A percentile compares a stretch with the other conserved stretches of the same genome.
Evolutionary conservation across 495 filamentous ascomycete genomes (phyloP).

Genomic region (Xylaria acuta): DNA sequence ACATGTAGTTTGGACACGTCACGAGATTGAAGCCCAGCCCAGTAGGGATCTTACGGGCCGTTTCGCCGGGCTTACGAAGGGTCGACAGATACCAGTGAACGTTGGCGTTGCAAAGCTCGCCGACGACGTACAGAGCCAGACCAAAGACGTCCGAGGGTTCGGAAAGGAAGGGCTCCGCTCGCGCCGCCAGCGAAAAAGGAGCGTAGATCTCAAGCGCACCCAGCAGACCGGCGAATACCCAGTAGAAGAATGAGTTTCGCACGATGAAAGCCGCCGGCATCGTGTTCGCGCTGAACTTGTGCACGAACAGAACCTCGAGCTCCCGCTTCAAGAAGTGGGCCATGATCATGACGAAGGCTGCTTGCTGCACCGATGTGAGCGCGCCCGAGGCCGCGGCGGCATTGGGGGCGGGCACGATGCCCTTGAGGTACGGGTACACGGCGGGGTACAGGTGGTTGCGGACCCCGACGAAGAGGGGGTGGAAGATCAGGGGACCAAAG

Average conservation of each 20-base stretch:
- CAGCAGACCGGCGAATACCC: constrained; percentile 80
- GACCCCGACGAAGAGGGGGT: constrained; percentile 71
- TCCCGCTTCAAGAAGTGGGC: constrained; percentile 95
- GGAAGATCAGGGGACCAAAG: constrained; percentile 90
- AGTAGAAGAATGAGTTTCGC: constrained; percentile 93
- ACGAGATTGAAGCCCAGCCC: constrained; percentile 87
- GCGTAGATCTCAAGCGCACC: constrained; percentile 86
- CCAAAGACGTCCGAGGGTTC: constrained; percentile 63
- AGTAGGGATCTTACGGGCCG: constrained; percentile 82
- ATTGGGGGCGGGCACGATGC: constrained; percentile 43
- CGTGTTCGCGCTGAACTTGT: constrained; percentile 91
- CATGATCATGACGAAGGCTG: constrained; percentile 72
- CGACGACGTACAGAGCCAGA: constrained; percentile 71
- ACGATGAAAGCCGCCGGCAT: constrained; percentile 89
- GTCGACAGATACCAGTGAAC: constrained; percentile 77
- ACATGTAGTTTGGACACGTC: constrained; percentile 97
- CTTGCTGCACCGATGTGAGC: constrained; percentile 70
- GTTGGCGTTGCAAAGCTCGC: constrained; percentile 79
- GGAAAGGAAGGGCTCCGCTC: constrained; percentile 41
- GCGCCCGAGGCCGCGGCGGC: constrained; percentile 27
- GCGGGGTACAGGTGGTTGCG: constrained; percentile 76
- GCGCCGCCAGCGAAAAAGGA: constrained; percentile 65
- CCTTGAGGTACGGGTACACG: constrained; percentile 53
- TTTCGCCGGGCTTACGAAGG: constrained; percentile 80
- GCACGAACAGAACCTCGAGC: constrained; percentile 90